Evolutionary conservation across 768 basidiomycete species (phyloP), one percentile per base, ranked within the genome.

Genomic region (Serendipita sp.): DNA sequence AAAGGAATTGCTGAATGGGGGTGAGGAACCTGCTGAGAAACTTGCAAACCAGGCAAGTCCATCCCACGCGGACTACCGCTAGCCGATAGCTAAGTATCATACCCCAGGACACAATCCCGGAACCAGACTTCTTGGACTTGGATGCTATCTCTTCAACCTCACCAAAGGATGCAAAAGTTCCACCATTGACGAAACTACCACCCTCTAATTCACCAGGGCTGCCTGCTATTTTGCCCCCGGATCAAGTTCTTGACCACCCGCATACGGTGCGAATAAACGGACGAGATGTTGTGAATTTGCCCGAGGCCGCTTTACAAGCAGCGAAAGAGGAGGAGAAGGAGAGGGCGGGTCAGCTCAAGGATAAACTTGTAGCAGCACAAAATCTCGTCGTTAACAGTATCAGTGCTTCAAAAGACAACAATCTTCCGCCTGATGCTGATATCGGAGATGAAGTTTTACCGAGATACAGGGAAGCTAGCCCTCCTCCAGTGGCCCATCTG

Each of bases 51-150:
- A 30, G 28, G 63, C 34, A 42, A 24, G 14, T 42, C 11, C 28
- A 41, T 53, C 14, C 5, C 28, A 60, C 28, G 3, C 51, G 61
- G 16, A 50, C 17, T 45, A 28, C 30, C 13, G 65, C n/a, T 5
- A 38, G 41, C 17, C 56, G 64, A 30, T 34, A 17, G 24, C 61
- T 24, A 42, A 44, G 13, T 51, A 13, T 7, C 48, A 38, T 41
- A 22, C 17, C 26, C 14, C 26, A 9, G 20, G 22, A 62, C 24
- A 41, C 41, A 30, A 43, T 34, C 26, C 74, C 73, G 45, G 87
- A 89, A 67, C 88, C 90, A 1, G 90, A 94, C 50, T 90, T 87
- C 68, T 76, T 96, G 61, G 91, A 96, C 71, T 78, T 96, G 48
- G 76, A 95, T 69, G 88, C 83, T 0, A 60, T 38, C 38, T 24